A percentile compares a stretch with the other conserved stretches of the same genome.
phyloP scores from a whole-genome alignment of 2,329 filamentous ascomycete species.

The Zopfia rhizophila region DNA sequence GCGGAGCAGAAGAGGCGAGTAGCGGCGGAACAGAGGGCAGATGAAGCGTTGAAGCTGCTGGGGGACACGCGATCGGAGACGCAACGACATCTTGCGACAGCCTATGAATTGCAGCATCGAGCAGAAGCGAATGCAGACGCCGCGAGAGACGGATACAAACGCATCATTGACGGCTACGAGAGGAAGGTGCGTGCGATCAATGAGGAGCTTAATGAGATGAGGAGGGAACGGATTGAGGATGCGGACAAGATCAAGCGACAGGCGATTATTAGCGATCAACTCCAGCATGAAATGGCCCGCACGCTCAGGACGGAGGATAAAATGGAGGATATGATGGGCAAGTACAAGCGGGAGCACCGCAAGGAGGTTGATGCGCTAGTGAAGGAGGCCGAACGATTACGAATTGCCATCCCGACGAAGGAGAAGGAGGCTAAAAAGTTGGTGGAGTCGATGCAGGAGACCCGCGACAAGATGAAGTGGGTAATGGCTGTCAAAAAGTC shows the following conservation, averaged over 20 bases:
- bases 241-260: slow-evolving; percentile 60
- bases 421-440: slow-evolving; percentile 71
- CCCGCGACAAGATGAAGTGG: slow-evolving; percentile 77
- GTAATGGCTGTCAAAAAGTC: slow-evolving; percentile 61
- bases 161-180: slow-evolving; percentile 64
- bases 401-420: slow-evolving; percentile 63
- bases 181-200: slow-evolving; percentile 64
- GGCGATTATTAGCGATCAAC: slow-evolving; percentile 76
- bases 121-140: slow-evolving; percentile 72
- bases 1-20: slow-evolving; percentile 70
- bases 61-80: slow-evolving; percentile 70
- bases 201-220: slow-evolving; percentile 50
- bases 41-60: slow-evolving; percentile 69
- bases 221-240: slow-evolving; percentile 39
- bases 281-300: slow-evolving; percentile 73
- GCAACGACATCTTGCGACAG: slow-evolving; percentile 70
- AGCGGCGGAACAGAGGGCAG: slow-evolving; percentile 69
- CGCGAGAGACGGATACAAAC: slow-evolving; percentile 77
- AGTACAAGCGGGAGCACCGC: slow-evolving; percentile 73
- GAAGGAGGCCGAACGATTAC: slow-evolving; percentile 65
- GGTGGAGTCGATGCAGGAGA: slow-evolving; percentile 67
- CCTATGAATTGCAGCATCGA: slow-evolving; percentile 55
- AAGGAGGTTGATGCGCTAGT: slow-evolving; percentile 70
- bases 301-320: slow-evolving; percentile 70
- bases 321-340: slow-evolving; percentile 69